phyloP scores from a whole-genome alignment of 257 asterid genomes.

The Solanum arcanum region DNA sequence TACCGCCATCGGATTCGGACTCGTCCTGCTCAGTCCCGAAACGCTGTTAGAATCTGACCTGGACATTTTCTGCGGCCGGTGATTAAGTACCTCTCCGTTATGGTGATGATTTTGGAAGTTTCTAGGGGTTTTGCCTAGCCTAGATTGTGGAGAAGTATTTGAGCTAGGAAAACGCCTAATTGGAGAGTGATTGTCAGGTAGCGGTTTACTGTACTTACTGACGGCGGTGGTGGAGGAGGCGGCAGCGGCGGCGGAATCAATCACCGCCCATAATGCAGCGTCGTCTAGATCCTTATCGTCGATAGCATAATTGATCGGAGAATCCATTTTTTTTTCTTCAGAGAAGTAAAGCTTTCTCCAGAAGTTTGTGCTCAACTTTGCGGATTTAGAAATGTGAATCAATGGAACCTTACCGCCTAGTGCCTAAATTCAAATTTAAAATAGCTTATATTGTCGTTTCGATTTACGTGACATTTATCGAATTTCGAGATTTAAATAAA shows the following conservation, averaged over 20 bases:
- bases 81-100: conserved; percentile 52
- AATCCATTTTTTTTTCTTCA: conserved; percentile 13
- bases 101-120: conserved; percentile 13
- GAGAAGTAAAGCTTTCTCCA: neutral
- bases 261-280: conserved; percentile 92
- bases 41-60: conserved; percentile 19
- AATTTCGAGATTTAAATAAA: too few species aligned
- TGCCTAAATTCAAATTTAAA: neutral
- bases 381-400: neutral
- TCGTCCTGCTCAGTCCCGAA: conserved; percentile 16
- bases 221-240: conserved; percentile 17
- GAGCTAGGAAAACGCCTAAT: conserved; percentile 46
- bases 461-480: neutral
- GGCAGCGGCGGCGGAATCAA: conserved; percentile 92
- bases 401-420: neutral
- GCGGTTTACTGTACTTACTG: conserved; percentile 19
- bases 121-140: conserved; percentile 6
- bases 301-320: conserved; percentile 27
- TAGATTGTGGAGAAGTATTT: conserved; percentile 41
- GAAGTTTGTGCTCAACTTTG: neutral
- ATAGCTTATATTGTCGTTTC: neutral
- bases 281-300: conserved; percentile 87
- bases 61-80: conserved; percentile 42
- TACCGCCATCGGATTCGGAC: conserved; percentile 38
- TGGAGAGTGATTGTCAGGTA: conserved; percentile 34